Evolutionary conservation across 495 filamentous ascomycete species (phyloP), one percentile per base, ranked within the genome.

Genomic region (Cercophora sp.): DNA sequence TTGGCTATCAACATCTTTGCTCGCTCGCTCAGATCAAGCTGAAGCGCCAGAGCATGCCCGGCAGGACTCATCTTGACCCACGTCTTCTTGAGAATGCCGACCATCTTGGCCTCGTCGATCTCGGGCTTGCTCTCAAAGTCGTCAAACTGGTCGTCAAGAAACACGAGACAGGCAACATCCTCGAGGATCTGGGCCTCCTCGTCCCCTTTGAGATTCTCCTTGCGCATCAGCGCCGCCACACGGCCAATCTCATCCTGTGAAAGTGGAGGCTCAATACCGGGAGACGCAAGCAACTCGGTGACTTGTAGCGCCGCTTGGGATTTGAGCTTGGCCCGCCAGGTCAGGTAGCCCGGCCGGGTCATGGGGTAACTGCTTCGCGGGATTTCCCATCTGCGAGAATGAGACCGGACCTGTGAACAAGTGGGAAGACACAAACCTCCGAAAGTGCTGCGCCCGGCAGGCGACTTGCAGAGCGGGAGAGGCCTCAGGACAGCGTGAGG

Each of bases 121-220:
- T 71, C 74, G 50, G 72, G 50, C 51, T 58, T 56, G 40, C 54
- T 74, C 73, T 86, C 84, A 68, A 90, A 93, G 40, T 75, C 77
- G 60, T 87, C 88, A 54, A 91, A 83, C 70, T 91, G 87, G 62
- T 89, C 88, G 64, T 91, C 88, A 59, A 93, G 63, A 65, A 93
- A 93, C 27, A 93, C 88, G 37, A 93, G 69, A 67, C 88, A 93
- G 13, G 88, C 88, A 48, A 89, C 86, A 71, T 93, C 88, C 68
- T 93, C 88, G 55, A 93, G 68, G 5, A 79, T 73, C 75, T 89
- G 85, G 52, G 79, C 79, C 63, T 90, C 86, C 27, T 73, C 69
- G 53, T 88, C 82, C 48, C 69, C 55, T 67, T 75, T 76, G 55
- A 88, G 61, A 32, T 77, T 75, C 53, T 87, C 84, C 69, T 89